These are phyloP conservation scores for Pichia phayaonensis DNA, from an alignment of 805 yeast genomes.

Conservation along the genomic window DNA sequence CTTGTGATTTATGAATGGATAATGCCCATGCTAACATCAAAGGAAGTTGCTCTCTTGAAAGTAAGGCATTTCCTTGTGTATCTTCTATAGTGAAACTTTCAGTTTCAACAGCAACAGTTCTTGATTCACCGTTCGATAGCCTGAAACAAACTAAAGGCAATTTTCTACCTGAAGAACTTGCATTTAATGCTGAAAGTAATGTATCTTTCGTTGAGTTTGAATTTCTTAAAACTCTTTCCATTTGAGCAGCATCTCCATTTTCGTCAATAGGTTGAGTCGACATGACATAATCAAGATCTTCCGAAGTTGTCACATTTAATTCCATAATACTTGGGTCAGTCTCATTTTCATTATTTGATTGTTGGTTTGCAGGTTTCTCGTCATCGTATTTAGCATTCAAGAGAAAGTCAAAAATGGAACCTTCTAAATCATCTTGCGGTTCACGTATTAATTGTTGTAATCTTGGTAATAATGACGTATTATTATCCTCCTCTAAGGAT, in stretches of 20 bases:
- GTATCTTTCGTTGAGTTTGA: not conserved
- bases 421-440: not conserved
- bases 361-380: not conserved
- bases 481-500: slow-evolving; percentile 12
- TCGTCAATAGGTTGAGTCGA: not conserved
- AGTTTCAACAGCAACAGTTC: slow-evolving; percentile 73
- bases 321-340: not conserved
- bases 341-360: too few species aligned
- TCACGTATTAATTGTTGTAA: not conserved
- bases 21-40: slow-evolving; percentile 93
- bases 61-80: slow-evolving; percentile 58
- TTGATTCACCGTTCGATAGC: slow-evolving; percentile 58
- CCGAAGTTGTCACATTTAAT: not conserved
- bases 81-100: slow-evolving; percentile 80
- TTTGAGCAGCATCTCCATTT: not conserved
- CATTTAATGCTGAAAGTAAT: slow-evolving; percentile 1
- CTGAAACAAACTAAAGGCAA: slow-evolving; percentile 76
- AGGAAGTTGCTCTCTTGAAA: slow-evolving; percentile 74
- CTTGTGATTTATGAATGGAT: slow-evolving; percentile 94
- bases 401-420: slow-evolving; percentile 8
- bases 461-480: not conserved
- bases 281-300: not conserved
- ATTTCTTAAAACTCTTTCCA: not conserved
- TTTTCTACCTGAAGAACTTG: not conserved
- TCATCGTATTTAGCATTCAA: not conserved